Base-by-base conservation (phyloP, 1,284 basidiomycete genomes). In the Cryptococcus neoformans region DNA sequence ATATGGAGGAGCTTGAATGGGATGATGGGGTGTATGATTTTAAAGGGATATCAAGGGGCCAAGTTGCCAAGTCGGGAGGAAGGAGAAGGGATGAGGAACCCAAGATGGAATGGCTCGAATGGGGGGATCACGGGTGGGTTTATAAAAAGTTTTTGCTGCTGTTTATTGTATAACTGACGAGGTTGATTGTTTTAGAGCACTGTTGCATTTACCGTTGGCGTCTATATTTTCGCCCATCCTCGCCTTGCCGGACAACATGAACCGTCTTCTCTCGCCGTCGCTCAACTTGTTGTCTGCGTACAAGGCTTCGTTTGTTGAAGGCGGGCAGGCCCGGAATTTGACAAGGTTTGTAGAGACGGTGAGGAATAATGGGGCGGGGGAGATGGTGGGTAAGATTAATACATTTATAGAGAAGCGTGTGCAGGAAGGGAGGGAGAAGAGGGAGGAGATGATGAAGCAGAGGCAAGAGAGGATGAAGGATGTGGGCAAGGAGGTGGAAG, bases 1-100 rank as follows among this genome's bases (percentile, higher is more conserved):
- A 76, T 59, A 72, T 73, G 71, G 74, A 76, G 55, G 74, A 76
- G 50, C 54, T 76, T 56, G 73, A 73, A 47, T 62, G 54, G 48
- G 70, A 73, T 58, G 74, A 76, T 57, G 73, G 72, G 11, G 55
- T 66, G 38, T 57, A 67, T 52, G 72, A 74, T 61, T 75, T 75
- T 45, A 71, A 71, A 3, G 40, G 54, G 8, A 28, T 72, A 4
- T 63, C 59, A n/a, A 53, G 70, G 34, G 64, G 64, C 7, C 64
- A 62, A 21, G 57, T 56, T 16, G 42, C 39, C 16, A 44, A 37
- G 21, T 17, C 36, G 1, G 49, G 46, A 36, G 49, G 59, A 54
- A 57, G 60, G 56, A 56, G 58, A 42, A 49, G 56, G 38, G 55
- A 54, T 17, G 51, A 60, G 14, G 57, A 60, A 34, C 56, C 59